Percentiles rank a stretch among this genome's conserved stretches.
Evolutionary conservation across 805 yeast genomes (phyloP).

Genomic region (Kurtzmaniella cleridarum): DNA sequence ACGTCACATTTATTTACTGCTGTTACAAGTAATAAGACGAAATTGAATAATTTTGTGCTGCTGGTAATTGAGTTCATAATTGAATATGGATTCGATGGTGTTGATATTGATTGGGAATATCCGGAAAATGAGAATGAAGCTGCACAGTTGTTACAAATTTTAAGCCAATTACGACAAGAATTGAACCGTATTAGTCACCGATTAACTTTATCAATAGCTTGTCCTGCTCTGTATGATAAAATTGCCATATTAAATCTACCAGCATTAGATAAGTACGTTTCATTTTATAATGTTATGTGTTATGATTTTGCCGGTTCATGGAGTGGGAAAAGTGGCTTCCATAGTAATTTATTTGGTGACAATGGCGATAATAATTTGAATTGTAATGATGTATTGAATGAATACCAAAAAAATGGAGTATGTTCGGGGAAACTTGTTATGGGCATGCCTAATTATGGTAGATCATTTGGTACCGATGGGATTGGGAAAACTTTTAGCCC

Average conservation of each 20-base stretch:
- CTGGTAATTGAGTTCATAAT: constrained; percentile 44
- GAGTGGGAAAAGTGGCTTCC: constrained; percentile 59
- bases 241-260: constrained; percentile 38
- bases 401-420: constrained; percentile 40
- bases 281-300: constrained; percentile 85
- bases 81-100: constrained; percentile 73
- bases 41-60: constrained; percentile 42
- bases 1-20: constrained; percentile 37
- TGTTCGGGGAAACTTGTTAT: constrained; percentile 50
- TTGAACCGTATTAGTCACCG: constrained; percentile 21
- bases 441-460: constrained; percentile 89
- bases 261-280: constrained; percentile 53
- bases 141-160: constrained; percentile 35
- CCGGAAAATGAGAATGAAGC: constrained; percentile 52
- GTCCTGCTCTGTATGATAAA: constrained; percentile 59
- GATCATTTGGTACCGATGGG: constrained; percentile 32
- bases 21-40: constrained; percentile 14
- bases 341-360: constrained; percentile 55
- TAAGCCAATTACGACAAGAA: constrained; percentile 32
- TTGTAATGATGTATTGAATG: constrained; percentile 43
- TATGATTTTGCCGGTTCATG: constrained; percentile 84
- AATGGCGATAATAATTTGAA: constrained; percentile 38
- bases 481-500: constrained; percentile 36
- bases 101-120: constrained; percentile 95
- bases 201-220: constrained; percentile 56